Evolutionary conservation across 768 basidiomycete species (phyloP), one percentile per base, ranked within the genome.

Genomic region (Leccinellum albellum): DNA sequence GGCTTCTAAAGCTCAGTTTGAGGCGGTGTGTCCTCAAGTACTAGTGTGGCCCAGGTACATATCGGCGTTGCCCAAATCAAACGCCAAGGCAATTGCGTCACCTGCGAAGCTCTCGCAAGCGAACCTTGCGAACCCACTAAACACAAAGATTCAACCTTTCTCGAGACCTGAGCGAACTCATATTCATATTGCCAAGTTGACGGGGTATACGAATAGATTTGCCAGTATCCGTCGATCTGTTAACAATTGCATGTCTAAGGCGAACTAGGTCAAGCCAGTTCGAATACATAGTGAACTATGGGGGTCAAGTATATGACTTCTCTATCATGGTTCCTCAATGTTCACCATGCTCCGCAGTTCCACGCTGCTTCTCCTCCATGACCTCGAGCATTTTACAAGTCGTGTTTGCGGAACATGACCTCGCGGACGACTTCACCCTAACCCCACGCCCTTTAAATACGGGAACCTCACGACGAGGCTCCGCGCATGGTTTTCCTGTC

Each of bases 371-470:
- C 59, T 57, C 56, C 59, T 64, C 29, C 47, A 61, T 50, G 44
- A 54, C 62, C 53, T 64, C 65, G 57, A 61, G 58, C 65, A 56
- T 20, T 51, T 57, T 53, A 57, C 51, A 26, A 52, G 60, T 59
- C 54, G 55, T 58, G 60, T 60, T 57, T 69, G 62, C 50, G 64
- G 60, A 57, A 37, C 46, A 53, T 49, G 60, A 54, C 67, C 60
- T 59, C 57, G 37, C 56, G 67, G 57, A 61, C 24, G 33, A 28
- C 42, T 40, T 59, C 58, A 45, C 51, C 57, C 60, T 56, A 58
- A 26, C 21, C 56, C 68, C 67, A 58, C 44, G 59, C 60, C 58
- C 61, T 63, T 69, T 68, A 68, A 70, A 69, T 65, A 68, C 58
- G 33, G 50, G 23, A 58, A 57, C 54, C 31, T 63, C 61, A 33